Evolutionary conservation across 169 alveolate species (phyloP).

Genomic region (Plasmodium ovale): DNA sequence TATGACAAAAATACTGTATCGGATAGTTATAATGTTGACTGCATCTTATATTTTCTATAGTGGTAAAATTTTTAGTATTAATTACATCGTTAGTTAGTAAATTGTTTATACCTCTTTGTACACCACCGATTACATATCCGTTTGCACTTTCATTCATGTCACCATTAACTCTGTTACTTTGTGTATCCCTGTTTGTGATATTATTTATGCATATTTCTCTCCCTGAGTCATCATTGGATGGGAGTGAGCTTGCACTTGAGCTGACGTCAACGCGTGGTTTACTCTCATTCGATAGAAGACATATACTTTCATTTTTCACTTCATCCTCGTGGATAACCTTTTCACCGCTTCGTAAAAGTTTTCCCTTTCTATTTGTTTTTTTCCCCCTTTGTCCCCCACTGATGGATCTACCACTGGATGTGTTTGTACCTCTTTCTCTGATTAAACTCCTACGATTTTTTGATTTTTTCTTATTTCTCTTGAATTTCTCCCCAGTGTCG

Average conservation of each 20-base stretch:
- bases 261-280: slow-evolving; percentile 2
- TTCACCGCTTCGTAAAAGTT: neutral
- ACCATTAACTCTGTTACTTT: neutral
- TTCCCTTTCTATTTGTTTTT: neutral
- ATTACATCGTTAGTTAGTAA: slow-evolving; percentile 6
- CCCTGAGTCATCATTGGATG: slow-evolving; percentile 6
- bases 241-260: slow-evolving; percentile 25
- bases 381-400: neutral
- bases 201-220: slow-evolving; percentile 59
- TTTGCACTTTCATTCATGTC: slow-evolving; percentile 22
- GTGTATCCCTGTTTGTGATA: neutral
- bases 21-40: slow-evolving; percentile 85
- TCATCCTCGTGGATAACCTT: neutral
- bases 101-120: neutral
- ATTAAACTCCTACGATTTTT: neutral
- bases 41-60: slow-evolving; percentile 83
- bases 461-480: neutral
- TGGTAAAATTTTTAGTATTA: slow-evolving; percentile 48
- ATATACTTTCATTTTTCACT: slow-evolving; percentile 7
- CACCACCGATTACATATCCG: neutral
- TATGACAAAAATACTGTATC: slow-evolving; percentile 86
- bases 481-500: neutral
- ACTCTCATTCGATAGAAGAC: slow-evolving; percentile 2
- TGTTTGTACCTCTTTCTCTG: neutral
- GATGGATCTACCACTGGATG: neutral